Percentiles rank a stretch among this genome's conserved stretches.
phyloP scores from a whole-genome alignment of 176 grass and related monocot species.

The Eleusine coracana region DNA sequence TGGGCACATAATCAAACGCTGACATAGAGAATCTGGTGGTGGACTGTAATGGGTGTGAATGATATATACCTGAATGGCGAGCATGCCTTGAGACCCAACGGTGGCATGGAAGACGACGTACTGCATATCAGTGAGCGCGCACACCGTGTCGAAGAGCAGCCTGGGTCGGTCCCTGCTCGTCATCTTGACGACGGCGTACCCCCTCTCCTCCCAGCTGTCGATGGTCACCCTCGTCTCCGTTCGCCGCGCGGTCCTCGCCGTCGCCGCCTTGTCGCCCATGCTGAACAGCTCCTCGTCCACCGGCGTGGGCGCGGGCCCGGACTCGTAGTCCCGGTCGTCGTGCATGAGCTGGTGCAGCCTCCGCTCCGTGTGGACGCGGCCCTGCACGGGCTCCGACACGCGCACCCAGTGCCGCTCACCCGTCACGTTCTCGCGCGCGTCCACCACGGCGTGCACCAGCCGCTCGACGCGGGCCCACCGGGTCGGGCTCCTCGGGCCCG shows the following conservation, averaged over 20 bases:
- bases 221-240: constrained; percentile 54
- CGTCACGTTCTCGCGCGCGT: constrained; percentile 43
- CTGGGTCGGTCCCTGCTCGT: constrained; percentile 59
- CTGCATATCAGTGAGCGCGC: constrained; percentile 79
- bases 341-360: constrained; percentile 77
- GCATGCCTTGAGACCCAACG: constrained; percentile 53
- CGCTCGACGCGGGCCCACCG: constrained; percentile 57
- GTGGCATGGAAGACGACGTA: constrained; percentile 83
- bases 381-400: constrained; percentile 48
- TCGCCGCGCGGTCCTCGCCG: not conserved
- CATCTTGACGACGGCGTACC: constrained; percentile 78
- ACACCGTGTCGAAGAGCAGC: constrained; percentile 83
- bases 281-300: constrained; percentile 51
- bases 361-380: constrained; percentile 69
- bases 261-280: constrained; percentile 32
- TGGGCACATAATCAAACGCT: not conserved
- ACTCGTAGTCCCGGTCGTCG: constrained; percentile 70
- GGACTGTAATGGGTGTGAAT: not conserved
- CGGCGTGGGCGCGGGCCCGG: constrained; percentile 42
- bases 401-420: constrained; percentile 53
- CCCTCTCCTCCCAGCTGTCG: constrained; percentile 65
- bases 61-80: constrained; percentile 72
- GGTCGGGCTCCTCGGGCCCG: constrained; percentile 14
- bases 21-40: not conserved
- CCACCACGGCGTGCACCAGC: constrained; percentile 60